phyloP scores from a whole-genome alignment of 495 filamentous ascomycete species.

The Apiosordaria backusii region DNA sequence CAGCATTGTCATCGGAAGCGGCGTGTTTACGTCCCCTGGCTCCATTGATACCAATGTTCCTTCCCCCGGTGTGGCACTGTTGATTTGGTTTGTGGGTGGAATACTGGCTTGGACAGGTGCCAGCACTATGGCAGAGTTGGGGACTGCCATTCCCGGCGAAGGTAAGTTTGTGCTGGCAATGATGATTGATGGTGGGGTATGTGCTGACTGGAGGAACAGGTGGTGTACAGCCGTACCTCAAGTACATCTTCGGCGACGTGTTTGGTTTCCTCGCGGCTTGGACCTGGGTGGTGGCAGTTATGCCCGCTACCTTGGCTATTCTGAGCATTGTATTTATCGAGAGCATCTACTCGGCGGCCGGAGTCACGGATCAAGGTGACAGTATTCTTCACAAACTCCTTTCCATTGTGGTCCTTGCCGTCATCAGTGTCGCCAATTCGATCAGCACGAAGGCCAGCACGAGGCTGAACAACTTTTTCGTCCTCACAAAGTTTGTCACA shows the following conservation, averaged over 20 bases:
- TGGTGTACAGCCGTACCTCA: conserved; percentile 54
- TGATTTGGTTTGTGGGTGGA: conserved; percentile 53
- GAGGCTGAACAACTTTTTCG: conserved; percentile 52
- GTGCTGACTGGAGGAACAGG: conserved; percentile 23
- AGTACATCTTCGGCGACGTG: conserved; percentile 53
- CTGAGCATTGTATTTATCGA: conserved; percentile 58
- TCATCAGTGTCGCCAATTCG: conserved; percentile 50
- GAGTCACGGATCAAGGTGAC: conserved; percentile 42
- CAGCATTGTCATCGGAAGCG: conserved; percentile 54
- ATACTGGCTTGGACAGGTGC: conserved; percentile 57
- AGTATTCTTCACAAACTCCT: conserved; percentile 45
- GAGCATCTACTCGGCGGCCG: conserved; percentile 48
- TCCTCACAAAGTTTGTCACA: conserved; percentile 47
- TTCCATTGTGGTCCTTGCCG: conserved; percentile 42
- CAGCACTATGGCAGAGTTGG: conserved; percentile 52
- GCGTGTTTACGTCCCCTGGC: conserved; percentile 55
- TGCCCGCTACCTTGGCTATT: conserved; percentile 56
- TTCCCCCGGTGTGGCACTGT: conserved; percentile 49
- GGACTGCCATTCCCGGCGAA: conserved; percentile 48
- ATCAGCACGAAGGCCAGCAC: conserved; percentile 56
- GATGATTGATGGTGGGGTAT: neutral
- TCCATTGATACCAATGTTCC: conserved; percentile 55
- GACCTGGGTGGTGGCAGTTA: conserved; percentile 57
- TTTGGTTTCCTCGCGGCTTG: conserved; percentile 54
- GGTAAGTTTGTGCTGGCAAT: conserved; percentile 3